A percentile compares a stretch with the other conserved stretches of the same genome.
Evolutionary conservation across 306 rosid species (phyloP).

Genomic region (Glycine tomentella): DNA sequence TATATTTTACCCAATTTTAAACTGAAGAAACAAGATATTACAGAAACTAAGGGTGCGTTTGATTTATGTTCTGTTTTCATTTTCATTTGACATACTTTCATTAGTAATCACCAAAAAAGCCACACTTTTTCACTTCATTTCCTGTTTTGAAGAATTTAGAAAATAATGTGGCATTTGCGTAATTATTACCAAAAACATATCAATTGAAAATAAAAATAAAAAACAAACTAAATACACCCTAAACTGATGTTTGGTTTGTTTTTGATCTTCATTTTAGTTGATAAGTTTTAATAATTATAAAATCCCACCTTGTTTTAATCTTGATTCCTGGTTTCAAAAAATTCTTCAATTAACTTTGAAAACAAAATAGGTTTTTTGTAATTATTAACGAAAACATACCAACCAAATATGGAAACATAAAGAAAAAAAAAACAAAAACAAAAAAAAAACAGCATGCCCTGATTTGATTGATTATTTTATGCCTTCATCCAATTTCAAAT

Average conservation of each 20-base stretch:
- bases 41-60: neutral
- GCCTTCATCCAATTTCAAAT: conserved; percentile 26
- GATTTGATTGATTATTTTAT: neutral
- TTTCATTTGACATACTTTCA: conserved; percentile 9
- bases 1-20: neutral
- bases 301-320: neutral
- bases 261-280: neutral
- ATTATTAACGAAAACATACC: neutral
- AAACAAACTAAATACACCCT: too few species aligned
- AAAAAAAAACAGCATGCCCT: neutral
- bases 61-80: neutral
- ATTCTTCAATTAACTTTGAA: conserved; percentile 8
- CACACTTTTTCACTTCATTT: neutral
- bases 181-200: neutral
- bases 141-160: neutral
- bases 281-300: too few species aligned
- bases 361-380: neutral
- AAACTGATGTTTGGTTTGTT: neutral
- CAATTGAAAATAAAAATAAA: conserved; percentile 13
- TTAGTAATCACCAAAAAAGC: neutral
- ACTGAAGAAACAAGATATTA: conserved; percentile 21
- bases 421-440: too few species aligned
- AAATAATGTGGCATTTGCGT: neutral
- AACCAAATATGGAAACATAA: neutral
- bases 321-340: neutral